Conservation (phyloP, 2,329 filamentous ascomycete species). For the Pestalotiopsis sp. region DNA sequence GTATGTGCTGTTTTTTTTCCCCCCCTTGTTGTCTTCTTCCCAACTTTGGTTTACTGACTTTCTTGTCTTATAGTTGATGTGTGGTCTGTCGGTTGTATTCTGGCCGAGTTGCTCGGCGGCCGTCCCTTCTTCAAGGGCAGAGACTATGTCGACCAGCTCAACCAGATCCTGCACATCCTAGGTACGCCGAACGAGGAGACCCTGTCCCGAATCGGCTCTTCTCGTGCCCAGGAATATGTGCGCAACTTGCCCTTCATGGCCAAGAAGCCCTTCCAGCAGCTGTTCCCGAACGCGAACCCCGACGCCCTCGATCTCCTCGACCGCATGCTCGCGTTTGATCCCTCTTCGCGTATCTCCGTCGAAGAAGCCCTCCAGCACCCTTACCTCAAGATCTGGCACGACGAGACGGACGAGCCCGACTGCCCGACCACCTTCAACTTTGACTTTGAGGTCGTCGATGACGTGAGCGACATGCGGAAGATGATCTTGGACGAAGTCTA, state of each 20-base stretch:
- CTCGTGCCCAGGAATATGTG: constrained; percentile 96
- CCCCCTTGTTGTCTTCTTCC: too few species aligned
- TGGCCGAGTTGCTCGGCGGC: constrained; percentile 92
- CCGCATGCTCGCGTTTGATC: constrained; percentile 97
- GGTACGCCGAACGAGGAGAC: constrained; percentile 97
- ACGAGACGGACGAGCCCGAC: constrained; percentile 90
- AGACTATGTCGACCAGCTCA: constrained; percentile 98
- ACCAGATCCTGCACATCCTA: constrained; percentile 97
- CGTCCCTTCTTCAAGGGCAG: constrained; percentile 99
- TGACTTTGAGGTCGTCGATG: constrained; percentile 96
- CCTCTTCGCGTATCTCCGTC: constrained; percentile 87
- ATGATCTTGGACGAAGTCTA: constrained; percentile 97
- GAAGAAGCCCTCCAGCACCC: constrained; percentile 95
- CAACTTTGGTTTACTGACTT: too few species aligned
- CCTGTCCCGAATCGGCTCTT: constrained; percentile 87
- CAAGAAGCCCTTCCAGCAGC: constrained; percentile 82
- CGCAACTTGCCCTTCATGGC: constrained; percentile 94
- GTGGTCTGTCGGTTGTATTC: constrained; percentile 97
- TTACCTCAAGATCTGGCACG: constrained; percentile 98
- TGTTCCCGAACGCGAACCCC: constrained; percentile 94
- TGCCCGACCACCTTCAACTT: constrained; percentile 97
- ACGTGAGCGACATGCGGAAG: constrained; percentile 90
- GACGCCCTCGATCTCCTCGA: constrained; percentile 94
- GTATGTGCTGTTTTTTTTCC: constrained; percentile 61
- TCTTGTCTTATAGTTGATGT: constrained; percentile 76